A percentile compares a stretch with the other conserved stretches of the same genome.
phyloP scores from a whole-genome alignment of 2,329 filamentous ascomycete genomes.

The Berkeleyomyces rouxiae region DNA sequence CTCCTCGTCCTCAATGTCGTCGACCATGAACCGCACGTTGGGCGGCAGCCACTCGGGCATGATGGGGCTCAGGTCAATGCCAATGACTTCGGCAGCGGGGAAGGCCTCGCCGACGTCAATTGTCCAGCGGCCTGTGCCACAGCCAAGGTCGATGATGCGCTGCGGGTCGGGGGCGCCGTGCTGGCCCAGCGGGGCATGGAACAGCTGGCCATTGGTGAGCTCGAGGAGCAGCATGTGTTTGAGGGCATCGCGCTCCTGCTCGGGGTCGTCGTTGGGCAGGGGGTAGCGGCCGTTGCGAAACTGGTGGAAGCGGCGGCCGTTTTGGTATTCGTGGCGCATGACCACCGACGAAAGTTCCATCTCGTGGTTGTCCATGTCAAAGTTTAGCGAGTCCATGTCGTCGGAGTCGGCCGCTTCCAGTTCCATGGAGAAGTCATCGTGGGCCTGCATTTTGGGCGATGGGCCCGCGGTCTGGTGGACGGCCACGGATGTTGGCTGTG shows the following conservation, averaged over 20 bases:
- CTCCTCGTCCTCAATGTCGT: slow-evolving; percentile 40
- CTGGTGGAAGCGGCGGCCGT: slow-evolving; percentile 24
- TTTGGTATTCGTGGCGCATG: slow-evolving; percentile 13
- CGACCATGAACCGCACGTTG: slow-evolving; percentile 45
- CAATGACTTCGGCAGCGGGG: slow-evolving; percentile 25
- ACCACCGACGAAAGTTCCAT: slow-evolving; percentile 15
- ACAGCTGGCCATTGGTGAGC: slow-evolving; percentile 25
- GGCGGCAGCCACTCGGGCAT: slow-evolving; percentile 35
- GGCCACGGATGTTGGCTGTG: neutral
- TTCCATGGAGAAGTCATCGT: slow-evolving; percentile 2
- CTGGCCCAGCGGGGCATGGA: slow-evolving; percentile 25
- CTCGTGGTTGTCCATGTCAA: slow-evolving; percentile 20
- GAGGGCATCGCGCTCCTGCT: slow-evolving; percentile 30
- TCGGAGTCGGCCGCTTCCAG: slow-evolving; percentile 8
- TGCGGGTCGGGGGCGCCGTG: slow-evolving; percentile 18
- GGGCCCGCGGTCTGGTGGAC: neutral
- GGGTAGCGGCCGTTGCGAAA: slow-evolving; percentile 29
- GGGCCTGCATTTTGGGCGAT: neutral
- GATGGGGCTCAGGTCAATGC: slow-evolving; percentile 29
- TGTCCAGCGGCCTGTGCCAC: slow-evolving; percentile 36
- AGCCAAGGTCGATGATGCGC: slow-evolving; percentile 32
- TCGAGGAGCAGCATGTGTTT: slow-evolving; percentile 31
- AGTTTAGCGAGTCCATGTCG: slow-evolving; percentile 14
- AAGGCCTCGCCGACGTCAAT: slow-evolving; percentile 31
- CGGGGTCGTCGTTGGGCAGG: slow-evolving; percentile 29